Percentiles rank a stretch among this genome's conserved stretches.
phyloP scores from a whole-genome alignment of 2,329 filamentous ascomycete species.

The Aciculosporium take region DNA sequence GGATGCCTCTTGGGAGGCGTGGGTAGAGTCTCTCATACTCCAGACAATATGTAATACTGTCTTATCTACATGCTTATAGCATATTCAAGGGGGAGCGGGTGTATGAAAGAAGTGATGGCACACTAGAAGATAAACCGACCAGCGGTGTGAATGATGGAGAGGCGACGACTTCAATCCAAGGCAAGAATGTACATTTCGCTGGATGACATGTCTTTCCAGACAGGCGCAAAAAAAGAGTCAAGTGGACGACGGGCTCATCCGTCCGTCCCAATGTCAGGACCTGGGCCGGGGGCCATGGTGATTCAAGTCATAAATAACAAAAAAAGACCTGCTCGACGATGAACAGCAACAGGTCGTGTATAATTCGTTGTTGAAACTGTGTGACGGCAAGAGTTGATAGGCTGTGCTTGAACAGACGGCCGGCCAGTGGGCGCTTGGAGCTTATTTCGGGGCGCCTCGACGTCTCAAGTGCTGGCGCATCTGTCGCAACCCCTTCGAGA shows the following conservation, averaged over 20 bases:
- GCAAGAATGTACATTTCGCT: background rate
- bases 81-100: background rate
- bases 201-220: background rate
- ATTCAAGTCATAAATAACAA: conserved; percentile 6
- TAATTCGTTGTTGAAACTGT: conserved; percentile 13
- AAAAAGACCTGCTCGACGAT: conserved; percentile 6
- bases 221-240: conserved; percentile 4
- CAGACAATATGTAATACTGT: conserved; percentile 3
- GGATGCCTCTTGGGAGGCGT: conserved; percentile 27
- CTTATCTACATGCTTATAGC: conserved; percentile 6
- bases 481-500: conserved; percentile 22
- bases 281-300: conserved; percentile 8
- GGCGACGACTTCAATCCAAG: conserved; percentile 5
- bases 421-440: conserved; percentile 23
- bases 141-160: conserved; percentile 7
- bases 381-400: conserved; percentile 18
- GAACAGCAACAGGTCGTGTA: conserved; percentile 9
- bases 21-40: conserved; percentile 28
- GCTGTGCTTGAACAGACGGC: conserved; percentile 14
- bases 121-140: conserved; percentile 7
- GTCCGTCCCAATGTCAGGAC: conserved; percentile 6
- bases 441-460: conserved; percentile 15
- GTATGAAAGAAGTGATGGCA: conserved; percentile 8
- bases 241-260: conserved; percentile 8
- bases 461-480: too few species aligned